A percentile compares a stretch with the other conserved stretches of the same genome.
Conservation (phyloP, 805 yeast species). For the Yarrowia deformans region DNA sequence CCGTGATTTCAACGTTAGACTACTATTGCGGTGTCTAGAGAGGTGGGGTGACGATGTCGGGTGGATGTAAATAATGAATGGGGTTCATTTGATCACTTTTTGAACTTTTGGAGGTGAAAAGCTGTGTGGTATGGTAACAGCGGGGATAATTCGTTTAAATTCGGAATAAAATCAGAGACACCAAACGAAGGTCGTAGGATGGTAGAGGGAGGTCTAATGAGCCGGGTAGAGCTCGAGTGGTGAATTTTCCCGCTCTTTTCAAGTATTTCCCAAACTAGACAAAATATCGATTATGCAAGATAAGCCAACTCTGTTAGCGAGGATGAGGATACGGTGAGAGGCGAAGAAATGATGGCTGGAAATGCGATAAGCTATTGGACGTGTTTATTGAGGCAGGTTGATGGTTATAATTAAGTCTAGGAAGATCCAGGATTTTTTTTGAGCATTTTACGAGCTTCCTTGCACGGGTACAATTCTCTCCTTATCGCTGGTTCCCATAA, state of each 20-base stretch:
- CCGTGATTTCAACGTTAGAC: neutral
- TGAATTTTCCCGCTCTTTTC: neutral
- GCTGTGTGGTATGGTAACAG: neutral
- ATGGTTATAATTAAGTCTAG: too few relatives aligned
- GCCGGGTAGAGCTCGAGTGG: too few relatives aligned
- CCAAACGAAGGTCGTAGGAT: too few relatives aligned
- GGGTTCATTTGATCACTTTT: neutral
- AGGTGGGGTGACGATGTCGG: neutral
- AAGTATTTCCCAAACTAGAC: neutral
- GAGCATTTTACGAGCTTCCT: too few relatives aligned
- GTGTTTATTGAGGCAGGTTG: too few relatives aligned
- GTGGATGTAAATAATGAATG: neutral
- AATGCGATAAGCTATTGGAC: too few relatives aligned
- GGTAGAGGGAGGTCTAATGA: too few relatives aligned
- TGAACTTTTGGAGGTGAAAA: neutral
- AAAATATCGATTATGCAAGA: slow-evolving; percentile 22
- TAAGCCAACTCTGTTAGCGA: slow-evolving; percentile 8
- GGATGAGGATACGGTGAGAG: neutral
- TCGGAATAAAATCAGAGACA: neutral
- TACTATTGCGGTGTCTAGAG: neutral
- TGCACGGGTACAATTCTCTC: too few relatives aligned
- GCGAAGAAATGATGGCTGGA: neutral
- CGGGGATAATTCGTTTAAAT: neutral
- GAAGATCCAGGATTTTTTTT: too few relatives aligned
- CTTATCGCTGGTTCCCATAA: too few relatives aligned